Conservation (phyloP, 2,329 filamentous ascomycete species). For the Hypomyces perniciosus region DNA sequence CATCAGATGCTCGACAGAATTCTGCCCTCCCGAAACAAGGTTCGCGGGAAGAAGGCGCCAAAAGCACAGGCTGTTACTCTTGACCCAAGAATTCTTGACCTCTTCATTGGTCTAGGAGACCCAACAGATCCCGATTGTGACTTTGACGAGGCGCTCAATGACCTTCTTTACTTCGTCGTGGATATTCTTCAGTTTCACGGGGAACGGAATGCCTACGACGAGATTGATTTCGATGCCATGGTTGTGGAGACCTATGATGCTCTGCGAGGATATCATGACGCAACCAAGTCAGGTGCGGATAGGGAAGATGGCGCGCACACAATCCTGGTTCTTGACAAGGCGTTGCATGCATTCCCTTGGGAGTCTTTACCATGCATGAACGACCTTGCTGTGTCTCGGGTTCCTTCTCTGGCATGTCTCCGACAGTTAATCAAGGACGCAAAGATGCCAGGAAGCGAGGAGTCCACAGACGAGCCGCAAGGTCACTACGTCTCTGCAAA, state of each 20-base stretch:
- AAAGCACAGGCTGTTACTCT: slow-evolving; percentile 40
- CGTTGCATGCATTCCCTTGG: slow-evolving; percentile 89
- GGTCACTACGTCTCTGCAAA: slow-evolving; percentile 51
- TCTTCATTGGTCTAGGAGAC: slow-evolving; percentile 82
- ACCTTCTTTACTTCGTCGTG: slow-evolving; percentile 91
- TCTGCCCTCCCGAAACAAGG: slow-evolving; percentile 72
- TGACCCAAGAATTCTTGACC: slow-evolving; percentile 64
- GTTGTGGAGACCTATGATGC: slow-evolving; percentile 83
- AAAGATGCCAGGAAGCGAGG: slow-evolving; percentile 13
- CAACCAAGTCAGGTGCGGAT: slow-evolving; percentile 34
- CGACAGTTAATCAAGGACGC: slow-evolving; percentile 64
- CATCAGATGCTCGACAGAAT: slow-evolving; percentile 74
- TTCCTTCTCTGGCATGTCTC: slow-evolving; percentile 80
- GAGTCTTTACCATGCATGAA: slow-evolving; percentile 87
- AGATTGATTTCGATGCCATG: slow-evolving; percentile 93
- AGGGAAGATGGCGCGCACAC: slow-evolving; percentile 57
- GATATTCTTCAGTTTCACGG: slow-evolving; percentile 96
- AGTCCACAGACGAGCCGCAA: slow-evolving; percentile 14
- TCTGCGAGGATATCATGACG: slow-evolving; percentile 67
- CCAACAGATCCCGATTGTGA: slow-evolving; percentile 62
- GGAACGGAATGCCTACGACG: slow-evolving; percentile 93
- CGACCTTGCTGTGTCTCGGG: slow-evolving; percentile 71
- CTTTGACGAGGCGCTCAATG: slow-evolving; percentile 82
- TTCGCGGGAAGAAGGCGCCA: slow-evolving; percentile 48
- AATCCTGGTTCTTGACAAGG: slow-evolving; percentile 85